Conservation (phyloP, 2,329 filamentous ascomycete genomes). For the Ceratocystis variospora region DNA sequence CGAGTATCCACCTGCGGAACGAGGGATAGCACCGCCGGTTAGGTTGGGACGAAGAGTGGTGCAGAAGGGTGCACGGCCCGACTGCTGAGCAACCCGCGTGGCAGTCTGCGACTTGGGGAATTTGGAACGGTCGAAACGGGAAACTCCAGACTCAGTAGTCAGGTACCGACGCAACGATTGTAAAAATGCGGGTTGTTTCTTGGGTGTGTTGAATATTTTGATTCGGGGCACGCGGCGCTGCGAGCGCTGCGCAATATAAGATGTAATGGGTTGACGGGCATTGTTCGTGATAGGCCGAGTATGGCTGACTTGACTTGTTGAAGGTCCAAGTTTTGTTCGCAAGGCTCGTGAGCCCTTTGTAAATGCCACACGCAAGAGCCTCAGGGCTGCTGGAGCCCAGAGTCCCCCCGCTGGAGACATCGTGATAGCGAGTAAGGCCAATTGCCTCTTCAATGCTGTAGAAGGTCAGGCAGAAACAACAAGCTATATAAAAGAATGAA, state of each 20-base stretch:
- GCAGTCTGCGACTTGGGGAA: constrained; percentile 18
- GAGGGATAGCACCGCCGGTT: constrained; percentile 71
- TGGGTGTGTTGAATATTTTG: constrained; percentile 16
- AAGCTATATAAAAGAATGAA: constrained; percentile 10
- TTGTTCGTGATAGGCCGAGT: constrained; percentile 34
- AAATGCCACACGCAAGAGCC: constrained; percentile 40
- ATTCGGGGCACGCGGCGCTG: constrained; percentile 29
- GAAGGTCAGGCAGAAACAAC: constrained; percentile 11
- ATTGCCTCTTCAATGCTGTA: constrained; percentile 1
- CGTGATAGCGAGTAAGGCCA: constrained; percentile 21
- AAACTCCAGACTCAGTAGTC: constrained; percentile 15
- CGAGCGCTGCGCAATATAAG: constrained; percentile 36
- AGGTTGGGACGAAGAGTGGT: constrained; percentile 81
- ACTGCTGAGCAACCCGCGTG: constrained; percentile 24
- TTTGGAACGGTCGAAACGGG: constrained; percentile 17
- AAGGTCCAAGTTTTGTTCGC: constrained; percentile 35
- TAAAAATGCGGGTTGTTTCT: constrained; percentile 13
- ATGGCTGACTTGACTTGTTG: constrained; percentile 33
- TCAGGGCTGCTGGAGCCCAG: constrained; percentile 43
- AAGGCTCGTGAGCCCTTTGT: constrained; percentile 38
- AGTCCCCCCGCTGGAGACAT: constrained; percentile 46
- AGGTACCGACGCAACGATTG: constrained; percentile 18
- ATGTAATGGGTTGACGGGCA: constrained; percentile 40
- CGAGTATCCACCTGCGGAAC: constrained; percentile 80
- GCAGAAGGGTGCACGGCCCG: constrained; percentile 71